These are phyloP conservation scores for Ceratocystis diversiconidia DNA, from an alignment of 2,329 filamentous ascomycete species.

Conservation along the genomic window DNA sequence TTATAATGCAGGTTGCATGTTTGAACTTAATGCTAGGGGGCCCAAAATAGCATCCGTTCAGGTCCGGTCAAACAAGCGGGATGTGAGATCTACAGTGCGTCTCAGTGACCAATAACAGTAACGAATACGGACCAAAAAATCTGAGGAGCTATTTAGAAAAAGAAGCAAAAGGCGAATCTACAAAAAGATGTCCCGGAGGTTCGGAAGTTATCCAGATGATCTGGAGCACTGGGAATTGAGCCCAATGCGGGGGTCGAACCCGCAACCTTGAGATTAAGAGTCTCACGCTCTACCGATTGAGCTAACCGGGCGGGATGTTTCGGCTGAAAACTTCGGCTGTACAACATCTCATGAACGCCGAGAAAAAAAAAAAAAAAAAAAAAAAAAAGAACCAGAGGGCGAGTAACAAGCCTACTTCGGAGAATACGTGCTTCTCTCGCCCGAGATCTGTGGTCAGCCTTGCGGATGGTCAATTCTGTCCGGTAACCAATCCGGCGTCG, in stretches of 20 bases:
- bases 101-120: too few relatives aligned
- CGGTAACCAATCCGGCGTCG: neutral
- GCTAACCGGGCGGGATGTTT: conserved; percentile 38
- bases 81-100: too few relatives aligned
- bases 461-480: neutral
- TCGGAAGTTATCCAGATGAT: conserved; percentile 14
- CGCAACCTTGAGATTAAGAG: conserved; percentile 41
- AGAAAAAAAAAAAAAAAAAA: neutral
- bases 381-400: neutral
- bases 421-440: too few relatives aligned
- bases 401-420: too few relatives aligned
- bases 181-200: conserved; percentile 8
- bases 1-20: too few relatives aligned
- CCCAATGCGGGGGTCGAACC: conserved; percentile 28
- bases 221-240: conserved; percentile 20
- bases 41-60: too few relatives aligned
- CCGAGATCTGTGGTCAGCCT: neutral
- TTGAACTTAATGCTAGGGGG: too few relatives aligned
- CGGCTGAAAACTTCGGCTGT: neutral
- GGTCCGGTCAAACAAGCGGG: too few relatives aligned
- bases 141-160: neutral
- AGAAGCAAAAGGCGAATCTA: neutral
- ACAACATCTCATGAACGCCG: neutral
- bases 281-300: conserved; percentile 63
- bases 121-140: too few relatives aligned